Conservation (phyloP, 352 stramenopile species). For the Phytophthora macrochlamydospora region DNA sequence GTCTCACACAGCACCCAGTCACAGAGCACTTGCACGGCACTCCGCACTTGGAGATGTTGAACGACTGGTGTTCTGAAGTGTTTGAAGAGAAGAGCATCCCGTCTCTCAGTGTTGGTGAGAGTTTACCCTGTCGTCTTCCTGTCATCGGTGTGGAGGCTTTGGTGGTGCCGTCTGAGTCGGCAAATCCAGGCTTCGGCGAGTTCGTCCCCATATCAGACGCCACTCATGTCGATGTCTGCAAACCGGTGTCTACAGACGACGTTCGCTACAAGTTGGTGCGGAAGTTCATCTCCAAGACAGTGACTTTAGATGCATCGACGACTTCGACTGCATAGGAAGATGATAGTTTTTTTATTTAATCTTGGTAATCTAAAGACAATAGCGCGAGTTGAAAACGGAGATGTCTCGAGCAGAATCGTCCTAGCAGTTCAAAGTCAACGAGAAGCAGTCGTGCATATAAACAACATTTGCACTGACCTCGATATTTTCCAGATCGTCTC, state of each 20-base stretch:
- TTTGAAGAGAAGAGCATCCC: slow-evolving; percentile 60
- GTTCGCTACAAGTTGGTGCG: slow-evolving; percentile 63
- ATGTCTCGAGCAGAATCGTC: slow-evolving; percentile 44
- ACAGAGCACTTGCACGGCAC: slow-evolving; percentile 80
- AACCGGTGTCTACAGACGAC: slow-evolving; percentile 60
- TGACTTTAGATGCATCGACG: background rate
- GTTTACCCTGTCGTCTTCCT: slow-evolving; percentile 59
- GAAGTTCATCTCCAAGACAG: slow-evolving; percentile 62
- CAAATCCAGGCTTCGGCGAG: slow-evolving; percentile 76
- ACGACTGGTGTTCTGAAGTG: slow-evolving; percentile 69
- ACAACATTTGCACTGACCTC: slow-evolving; percentile 36
- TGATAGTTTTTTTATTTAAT: slow-evolving; percentile 14
- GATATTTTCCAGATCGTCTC: slow-evolving; percentile 60
- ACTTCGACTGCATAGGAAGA: slow-evolving; percentile 15
- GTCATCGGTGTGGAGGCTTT: slow-evolving; percentile 76
- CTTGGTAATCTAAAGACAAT: slow-evolving; percentile 35
- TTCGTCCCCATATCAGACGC: slow-evolving; percentile 64
- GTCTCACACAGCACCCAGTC: slow-evolving; percentile 66
- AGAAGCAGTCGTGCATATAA: background rate
- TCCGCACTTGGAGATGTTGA: slow-evolving; percentile 77
- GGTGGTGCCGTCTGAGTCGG: slow-evolving; percentile 68
- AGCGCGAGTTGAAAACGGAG: slow-evolving; percentile 32
- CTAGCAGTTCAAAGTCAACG: slow-evolving; percentile 5
- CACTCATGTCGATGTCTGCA: slow-evolving; percentile 83
- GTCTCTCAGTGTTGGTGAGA: slow-evolving; percentile 73